Base-by-base conservation (phyloP, 2,329 filamentous ascomycete species). In the Xylaria arbuscula region DNA sequence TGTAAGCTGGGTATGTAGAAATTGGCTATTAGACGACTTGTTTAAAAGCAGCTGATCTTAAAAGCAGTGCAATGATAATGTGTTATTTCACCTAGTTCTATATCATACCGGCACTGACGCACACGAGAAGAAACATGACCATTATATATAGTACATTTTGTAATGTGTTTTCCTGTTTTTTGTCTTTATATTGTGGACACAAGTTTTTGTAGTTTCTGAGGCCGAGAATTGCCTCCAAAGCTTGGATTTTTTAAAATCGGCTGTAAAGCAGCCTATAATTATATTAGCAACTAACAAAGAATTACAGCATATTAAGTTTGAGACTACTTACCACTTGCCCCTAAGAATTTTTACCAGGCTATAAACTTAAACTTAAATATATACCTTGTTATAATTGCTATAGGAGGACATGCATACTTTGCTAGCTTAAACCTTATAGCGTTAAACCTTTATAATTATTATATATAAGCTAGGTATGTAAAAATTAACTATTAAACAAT, bases 291-390 rank as follows among this genome's bases (percentile, higher is more conserved):
- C 6, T n/a, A 56, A 6, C 1, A 7, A 42, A 17, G 13, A 32
- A 57, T 51, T 32, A 11, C 3, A 17, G 3, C 32, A 42, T 5
- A 22, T 7, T 3, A 15, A 50, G 28, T 24, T 24, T 1, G 8
- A 40, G 58, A 32, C 38, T 36, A 74, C 76, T 72, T 72, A 76
- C 77, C 77, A 78, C 70, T 78, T 78, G 59, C 77, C 77, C 65
- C 77, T 65, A 10, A 78, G 68, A 28, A 13, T n/a, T 42, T 11
- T 22, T 24, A 11, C 24, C 4, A 28, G 22, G 15, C 15, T 7
- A 8, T 28, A 24, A 15, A 5, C 5, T 51, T 24, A 51, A 28
- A 6, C 15, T 15, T 51, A 7, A 28, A 24, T 51, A 51, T 51
- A 51, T 51, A 4, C 48, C 24, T 51, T 10, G 22, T 11, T 28